Evolutionary conservation across 257 asterid species (phyloP), one percentile per base, ranked within the genome.

Genomic region (Nicotiana attenuata): DNA sequence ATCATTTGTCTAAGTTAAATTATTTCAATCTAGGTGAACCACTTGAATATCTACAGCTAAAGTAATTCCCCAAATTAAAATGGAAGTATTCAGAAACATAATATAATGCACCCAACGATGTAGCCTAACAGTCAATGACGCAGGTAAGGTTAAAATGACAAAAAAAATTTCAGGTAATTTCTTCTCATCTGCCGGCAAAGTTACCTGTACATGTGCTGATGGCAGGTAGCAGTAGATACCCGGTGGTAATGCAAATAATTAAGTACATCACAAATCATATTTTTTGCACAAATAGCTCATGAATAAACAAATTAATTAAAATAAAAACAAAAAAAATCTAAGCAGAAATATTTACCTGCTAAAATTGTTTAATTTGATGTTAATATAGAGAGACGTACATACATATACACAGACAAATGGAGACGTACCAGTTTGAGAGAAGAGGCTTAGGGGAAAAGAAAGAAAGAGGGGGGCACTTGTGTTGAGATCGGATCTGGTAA

Each of bases 401-500:
- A 50, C 3, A 71, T 47, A 10, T 0, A 38, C 15, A 76, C 15
- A 76, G 73, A 47, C 8, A n/a, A 45, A 45, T 6, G 80, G 19
- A 65, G 31, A 38, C 80, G 28, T 84, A 93, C 97, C 97, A 90
- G 89, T 93, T 85, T 69, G 90, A 83, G 80, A 93, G 89, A 71
- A 84, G 56, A 66, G 97, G 95, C 75, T 88, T 93, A 9, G 97
- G 92, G 38, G 98, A 93, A 88, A 93, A 93, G 84, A 93, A 68
- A 55, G 92, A 75, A 84, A 93, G 96, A 24, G 91, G 89, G 2
- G 97, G 90, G 64, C 93, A 93, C 85, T 91, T 93, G 86, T 90
- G 93, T 88, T 93, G 97, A 76, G 96, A 90, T 85, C 98, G 90
- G 96, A 92, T 93, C 95, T 93, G 98, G 86, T 91, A 90, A 84